Base-by-base conservation (phyloP, 2,329 filamentous ascomycete species). In the Geosmithia morbida region DNA sequence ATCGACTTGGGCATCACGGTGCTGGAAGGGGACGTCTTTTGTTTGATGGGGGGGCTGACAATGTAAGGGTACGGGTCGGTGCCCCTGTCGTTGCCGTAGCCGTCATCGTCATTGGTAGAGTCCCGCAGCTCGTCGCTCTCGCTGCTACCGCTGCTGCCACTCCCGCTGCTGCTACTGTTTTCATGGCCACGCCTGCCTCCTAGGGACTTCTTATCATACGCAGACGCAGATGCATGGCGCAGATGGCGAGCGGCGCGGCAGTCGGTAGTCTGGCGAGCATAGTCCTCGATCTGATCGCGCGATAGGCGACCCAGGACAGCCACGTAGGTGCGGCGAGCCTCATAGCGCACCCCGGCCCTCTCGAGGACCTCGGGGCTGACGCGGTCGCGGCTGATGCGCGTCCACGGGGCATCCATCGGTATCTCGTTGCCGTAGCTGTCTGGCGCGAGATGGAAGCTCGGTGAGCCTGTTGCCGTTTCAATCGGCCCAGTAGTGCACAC, bases 401-500 rank as follows among this genome's bases (percentile, higher is more conserved):
- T 80, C 76, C 76, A 80, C 47, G 69, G 68, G 2, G 75, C 76
- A 29, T 79, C 71, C 6, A 69, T 59, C 0, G 70, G 60, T 2
- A 83, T 82, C 13, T 73, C 68, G 4, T 69, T 66, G 2, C 79
- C 79, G 30, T 71, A 67, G 19, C 70, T 66, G 53, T 82, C 79
- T 0, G 79, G 78, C 1, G 69, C 74, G 2, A 81, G 61, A 2
- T 64, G 66, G 39, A 50, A 47, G 8, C 33, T 37, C 11, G 33
- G 61, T 56, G 47, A 37, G 11, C 33, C 33, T 37, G 6, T 11
- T 11, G 33, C 33, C 6, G 14, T 11, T 16, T 11, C 33, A 11
- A 13, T 37, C 6, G 33, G 33, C 3, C 33, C 33, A 3, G 33
- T 11, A 16, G 33, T 49, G 44, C 61, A 57, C 5, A 57, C 53